Base-by-base conservation (phyloP, 805 yeast species). In the Starmerella stellata region DNA sequence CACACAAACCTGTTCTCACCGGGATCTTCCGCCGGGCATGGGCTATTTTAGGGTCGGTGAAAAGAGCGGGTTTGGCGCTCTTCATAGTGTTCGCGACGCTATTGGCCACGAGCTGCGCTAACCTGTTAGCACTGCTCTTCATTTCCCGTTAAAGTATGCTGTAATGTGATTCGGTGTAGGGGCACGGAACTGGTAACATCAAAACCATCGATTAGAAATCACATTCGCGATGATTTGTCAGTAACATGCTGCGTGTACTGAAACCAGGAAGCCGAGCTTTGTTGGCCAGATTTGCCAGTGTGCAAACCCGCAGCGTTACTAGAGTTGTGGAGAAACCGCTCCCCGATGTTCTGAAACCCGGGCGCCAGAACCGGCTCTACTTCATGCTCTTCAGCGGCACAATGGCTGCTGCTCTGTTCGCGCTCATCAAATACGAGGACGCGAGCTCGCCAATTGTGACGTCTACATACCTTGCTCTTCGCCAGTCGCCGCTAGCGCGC, bases 401-500 rank as follows among this genome's bases (percentile, higher is more conserved):
- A 37, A 72, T 77, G 69, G 67, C 68, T 19, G 58, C 65, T 3
- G 60, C 76, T 1, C 59, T 77, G 36, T 62, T 68, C 23, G 68
- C 79, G 23, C 79, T 87, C 51, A 76, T 87, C 69, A 85, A 90
- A 63, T 85, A 87, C 59, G 98, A 90, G 56, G 85, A 83, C 56
- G 74, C 83, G 16, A 74, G 78, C 34, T 80, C 94, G 13, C 95
- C 96, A 1, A 70, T 87, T 42, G 78, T 87, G 50, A 70, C 78
- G 30, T 85, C 93, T 5, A 78, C 94, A 3, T 62, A 90, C 56
- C 83, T 81, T 57, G 78, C 81, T 45, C 60, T 87, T 49, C 71
- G 98, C 54, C 67, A 95, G 53, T 76, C 87, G 1, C 64, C 68
- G 8, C 44, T 60, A 33, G 83, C 83, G 9, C 65, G 72, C 39